A percentile compares a stretch with the other conserved stretches of the same genome.
Conservation (phyloP, 768 basidiomycete species). For the Leucosporidium creatinivorum region DNA sequence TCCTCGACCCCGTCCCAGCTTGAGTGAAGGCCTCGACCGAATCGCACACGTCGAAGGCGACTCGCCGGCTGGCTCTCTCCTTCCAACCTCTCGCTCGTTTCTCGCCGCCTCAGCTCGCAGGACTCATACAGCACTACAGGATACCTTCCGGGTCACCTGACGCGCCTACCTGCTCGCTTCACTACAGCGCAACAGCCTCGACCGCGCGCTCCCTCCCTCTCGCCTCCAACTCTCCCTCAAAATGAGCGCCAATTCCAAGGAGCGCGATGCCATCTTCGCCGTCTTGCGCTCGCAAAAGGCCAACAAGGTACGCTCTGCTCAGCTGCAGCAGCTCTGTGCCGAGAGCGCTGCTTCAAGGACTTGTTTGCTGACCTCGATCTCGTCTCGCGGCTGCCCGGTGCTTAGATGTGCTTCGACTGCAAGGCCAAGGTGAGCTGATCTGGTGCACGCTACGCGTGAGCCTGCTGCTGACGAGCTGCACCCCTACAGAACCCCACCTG, state of each 20-base stretch:
- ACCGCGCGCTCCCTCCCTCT: no score
- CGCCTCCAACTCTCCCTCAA: no score
- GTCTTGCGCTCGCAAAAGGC: conserved; percentile 75
- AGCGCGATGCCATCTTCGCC: conserved; percentile 78
- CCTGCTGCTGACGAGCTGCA: conserved; percentile 51
- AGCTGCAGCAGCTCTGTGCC: background rate
- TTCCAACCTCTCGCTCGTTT: no score
- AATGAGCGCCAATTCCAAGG: conserved; percentile 37
- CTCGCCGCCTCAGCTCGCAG: no score
- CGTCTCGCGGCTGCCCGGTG: background rate
- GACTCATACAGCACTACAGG: no score
- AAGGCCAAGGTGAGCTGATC: conserved; percentile 52
- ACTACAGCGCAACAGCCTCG: no score
- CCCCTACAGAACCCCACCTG: conserved; percentile 83
- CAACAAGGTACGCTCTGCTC: conserved; percentile 57
- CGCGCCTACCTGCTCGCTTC: no score
- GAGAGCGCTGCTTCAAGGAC: background rate
- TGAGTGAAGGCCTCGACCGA: no score
- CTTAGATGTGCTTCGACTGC: conserved; percentile 86
- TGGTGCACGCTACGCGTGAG: background rate
- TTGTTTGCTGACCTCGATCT: background rate
- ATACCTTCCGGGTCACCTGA: no score
- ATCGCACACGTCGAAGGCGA: no score
- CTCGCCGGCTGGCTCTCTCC: no score
- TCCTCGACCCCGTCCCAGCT: no score